phyloP scores from a whole-genome alignment of 805 yeast genomes.

The Metschnikowia baotianmanensis region DNA sequence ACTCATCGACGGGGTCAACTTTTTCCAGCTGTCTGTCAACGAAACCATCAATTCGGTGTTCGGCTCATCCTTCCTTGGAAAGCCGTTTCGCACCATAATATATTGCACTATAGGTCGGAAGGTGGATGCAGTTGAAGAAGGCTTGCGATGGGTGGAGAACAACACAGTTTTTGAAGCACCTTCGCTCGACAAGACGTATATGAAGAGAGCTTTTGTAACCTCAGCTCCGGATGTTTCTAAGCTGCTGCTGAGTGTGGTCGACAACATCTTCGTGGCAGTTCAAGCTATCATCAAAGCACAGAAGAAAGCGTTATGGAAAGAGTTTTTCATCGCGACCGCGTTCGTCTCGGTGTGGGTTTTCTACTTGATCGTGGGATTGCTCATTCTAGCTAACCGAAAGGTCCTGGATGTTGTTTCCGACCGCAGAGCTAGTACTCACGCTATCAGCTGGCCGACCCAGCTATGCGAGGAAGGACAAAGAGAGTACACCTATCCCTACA shows the following conservation, averaged over 20 bases:
- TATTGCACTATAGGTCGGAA: conserved; percentile 80
- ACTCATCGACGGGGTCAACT: conserved; percentile 5
- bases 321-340: conserved; percentile 45
- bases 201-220: conserved; percentile 46
- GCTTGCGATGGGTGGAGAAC: conserved; percentile 74
- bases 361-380: conserved; percentile 41
- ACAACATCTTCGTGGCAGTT: conserved; percentile 30
- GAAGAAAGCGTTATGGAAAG: conserved; percentile 38
- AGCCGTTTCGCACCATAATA: conserved; percentile 64
- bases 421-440: conserved; percentile 1
- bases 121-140: conserved; percentile 60
- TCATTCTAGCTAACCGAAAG: conserved; percentile 12
- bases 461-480: conserved; percentile 8
- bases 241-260: conserved; percentile 46
- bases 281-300: conserved; percentile 31
- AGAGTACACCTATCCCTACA: conserved; percentile 11
- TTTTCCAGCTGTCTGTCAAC: conserved; percentile 47
- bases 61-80: conserved; percentile 62
- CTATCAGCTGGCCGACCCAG: conserved; percentile 14
- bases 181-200: conserved; percentile 20
- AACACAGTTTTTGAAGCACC: conserved; percentile 36
- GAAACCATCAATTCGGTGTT: conserved; percentile 57
- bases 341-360: conserved; percentile 49
- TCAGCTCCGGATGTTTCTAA: conserved; percentile 41
- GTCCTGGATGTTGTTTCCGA: background rate